Evolutionary conservation across 140 eudicot genomes (phyloP).

Genomic region (Ambrosia hybrid): DNA sequence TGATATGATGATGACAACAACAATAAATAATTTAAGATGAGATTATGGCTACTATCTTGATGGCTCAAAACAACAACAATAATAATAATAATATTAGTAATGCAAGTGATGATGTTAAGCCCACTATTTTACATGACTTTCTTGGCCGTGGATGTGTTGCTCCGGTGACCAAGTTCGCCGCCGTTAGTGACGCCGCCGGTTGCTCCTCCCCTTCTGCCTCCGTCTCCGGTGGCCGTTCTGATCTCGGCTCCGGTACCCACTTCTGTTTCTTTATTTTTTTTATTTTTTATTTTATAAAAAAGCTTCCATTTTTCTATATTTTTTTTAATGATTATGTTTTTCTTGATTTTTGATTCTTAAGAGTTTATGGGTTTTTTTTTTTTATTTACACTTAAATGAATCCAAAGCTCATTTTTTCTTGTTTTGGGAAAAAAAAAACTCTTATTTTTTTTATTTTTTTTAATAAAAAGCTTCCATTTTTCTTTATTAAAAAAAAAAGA

Average conservation of each 20-base stretch:
- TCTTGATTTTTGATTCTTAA: constrained; percentile 17
- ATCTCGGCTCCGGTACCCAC: too few species aligned
- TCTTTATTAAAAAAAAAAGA: too few species aligned
- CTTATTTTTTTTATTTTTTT: neutral
- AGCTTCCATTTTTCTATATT: too few species aligned
- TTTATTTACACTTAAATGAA: too few species aligned
- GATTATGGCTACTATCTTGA: constrained; percentile 44
- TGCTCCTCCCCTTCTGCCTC: constrained; percentile 57
- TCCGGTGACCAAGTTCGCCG: constrained; percentile 29
- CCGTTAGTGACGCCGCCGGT: constrained; percentile 36
- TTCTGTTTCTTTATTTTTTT: too few species aligned
- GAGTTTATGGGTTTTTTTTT: neutral
- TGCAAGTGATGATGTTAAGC: constrained; percentile 48
- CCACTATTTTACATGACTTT: constrained; percentile 77
- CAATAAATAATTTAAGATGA: constrained; percentile 25
- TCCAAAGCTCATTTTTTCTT: neutral
- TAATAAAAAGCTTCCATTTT: neutral
- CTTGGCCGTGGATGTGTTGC: constrained; percentile 47
- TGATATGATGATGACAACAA: neutral
- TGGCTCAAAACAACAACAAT: constrained; percentile 52
- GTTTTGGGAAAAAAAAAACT: too few species aligned
- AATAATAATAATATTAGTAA: too few species aligned
- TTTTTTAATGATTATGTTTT: neutral
- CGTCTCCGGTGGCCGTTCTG: constrained; percentile 38
- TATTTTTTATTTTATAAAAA: too few species aligned